Evolutionary conservation across 2,329 filamentous ascomycete genomes (phyloP).

Genomic region (Penicillium sp.): DNA sequence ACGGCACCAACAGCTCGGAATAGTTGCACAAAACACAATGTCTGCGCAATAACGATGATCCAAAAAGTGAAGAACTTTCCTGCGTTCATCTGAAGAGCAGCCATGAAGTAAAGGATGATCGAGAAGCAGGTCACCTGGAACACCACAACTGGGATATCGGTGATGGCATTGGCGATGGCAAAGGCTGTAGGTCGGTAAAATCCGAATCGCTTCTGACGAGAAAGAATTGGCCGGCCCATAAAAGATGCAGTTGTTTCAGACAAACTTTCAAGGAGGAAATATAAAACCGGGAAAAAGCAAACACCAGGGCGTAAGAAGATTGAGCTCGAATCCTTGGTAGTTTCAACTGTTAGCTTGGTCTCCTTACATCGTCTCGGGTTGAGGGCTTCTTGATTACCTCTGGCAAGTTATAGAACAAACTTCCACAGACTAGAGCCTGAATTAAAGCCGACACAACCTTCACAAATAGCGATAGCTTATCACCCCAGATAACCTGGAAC

Average conservation of each 20-base stretch:
- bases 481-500: constrained; percentile 53
- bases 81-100: constrained; percentile 51
- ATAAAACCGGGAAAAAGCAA: constrained; percentile 60
- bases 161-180: constrained; percentile 55
- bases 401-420: constrained; percentile 53
- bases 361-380: background rate
- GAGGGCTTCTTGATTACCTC: constrained; percentile 39
- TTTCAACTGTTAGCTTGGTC: background rate
- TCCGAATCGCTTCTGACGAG: constrained; percentile 66
- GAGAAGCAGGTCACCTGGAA: constrained; percentile 58
- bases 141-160: constrained; percentile 56
- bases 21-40: constrained; percentile 52
- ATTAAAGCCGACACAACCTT: constrained; percentile 44
- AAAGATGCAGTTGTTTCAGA: constrained; percentile 61
- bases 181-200: constrained; percentile 63
- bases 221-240: constrained; percentile 60
- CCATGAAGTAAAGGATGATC: constrained; percentile 61
- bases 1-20: constrained; percentile 50
- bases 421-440: constrained; percentile 44
- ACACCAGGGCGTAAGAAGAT: constrained; percentile 59
- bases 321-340: constrained; percentile 32
- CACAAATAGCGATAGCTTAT: constrained; percentile 48
- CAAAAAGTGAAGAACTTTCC: constrained; percentile 60
- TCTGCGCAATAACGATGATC: constrained; percentile 52
- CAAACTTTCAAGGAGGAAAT: constrained; percentile 59